Conservation (phyloP, 805 yeast species). For the Blastobotrys americana region DNA sequence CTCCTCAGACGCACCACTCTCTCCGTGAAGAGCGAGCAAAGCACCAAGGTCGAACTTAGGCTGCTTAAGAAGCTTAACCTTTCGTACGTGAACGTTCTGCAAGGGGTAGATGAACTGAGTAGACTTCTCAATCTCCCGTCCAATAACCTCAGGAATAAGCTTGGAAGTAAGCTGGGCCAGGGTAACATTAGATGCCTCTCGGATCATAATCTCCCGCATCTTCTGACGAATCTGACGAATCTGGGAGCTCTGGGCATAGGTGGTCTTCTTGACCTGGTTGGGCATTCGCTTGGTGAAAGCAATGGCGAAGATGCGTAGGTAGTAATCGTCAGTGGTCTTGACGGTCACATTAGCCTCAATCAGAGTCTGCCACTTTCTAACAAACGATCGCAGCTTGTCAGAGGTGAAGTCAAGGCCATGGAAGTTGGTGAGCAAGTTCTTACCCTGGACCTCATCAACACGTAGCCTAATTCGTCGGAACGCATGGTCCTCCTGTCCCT, state of each 20-base stretch:
- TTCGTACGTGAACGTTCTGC: constrained; percentile 98
- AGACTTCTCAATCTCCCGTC: constrained; percentile 96
- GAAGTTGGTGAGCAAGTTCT: constrained; percentile 97
- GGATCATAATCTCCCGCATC: constrained; percentile 92
- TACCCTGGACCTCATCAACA: constrained; percentile 98
- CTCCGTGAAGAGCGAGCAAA: constrained; percentile 96
- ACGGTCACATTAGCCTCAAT: constrained; percentile 98
- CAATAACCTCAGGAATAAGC: constrained; percentile 97
- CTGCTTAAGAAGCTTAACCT: constrained; percentile 96
- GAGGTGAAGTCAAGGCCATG: constrained; percentile 98
- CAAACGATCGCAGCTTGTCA: constrained; percentile 95
- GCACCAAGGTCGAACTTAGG: constrained; percentile 98
- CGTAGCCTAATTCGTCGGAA: constrained; percentile 96
- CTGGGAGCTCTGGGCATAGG: constrained; percentile 96
- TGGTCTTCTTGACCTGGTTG: constrained; percentile 94
- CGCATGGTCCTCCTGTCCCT: constrained; percentile 98
- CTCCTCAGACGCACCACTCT: constrained; percentile 80
- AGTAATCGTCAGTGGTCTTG: constrained; percentile 96
- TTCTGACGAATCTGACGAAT: constrained; percentile 95
- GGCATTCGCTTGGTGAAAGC: constrained; percentile 98
- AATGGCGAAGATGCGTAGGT: constrained; percentile 91
- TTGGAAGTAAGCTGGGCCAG: constrained; percentile 94
- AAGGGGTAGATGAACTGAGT: constrained; percentile 93
- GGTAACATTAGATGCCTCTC: constrained; percentile 92
- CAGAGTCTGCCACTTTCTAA: constrained; percentile 98